A percentile compares a stretch with the other conserved stretches of the same genome.
phyloP scores from a whole-genome alignment of 768 basidiomycete species.

The Mycena albidolilacea region DNA sequence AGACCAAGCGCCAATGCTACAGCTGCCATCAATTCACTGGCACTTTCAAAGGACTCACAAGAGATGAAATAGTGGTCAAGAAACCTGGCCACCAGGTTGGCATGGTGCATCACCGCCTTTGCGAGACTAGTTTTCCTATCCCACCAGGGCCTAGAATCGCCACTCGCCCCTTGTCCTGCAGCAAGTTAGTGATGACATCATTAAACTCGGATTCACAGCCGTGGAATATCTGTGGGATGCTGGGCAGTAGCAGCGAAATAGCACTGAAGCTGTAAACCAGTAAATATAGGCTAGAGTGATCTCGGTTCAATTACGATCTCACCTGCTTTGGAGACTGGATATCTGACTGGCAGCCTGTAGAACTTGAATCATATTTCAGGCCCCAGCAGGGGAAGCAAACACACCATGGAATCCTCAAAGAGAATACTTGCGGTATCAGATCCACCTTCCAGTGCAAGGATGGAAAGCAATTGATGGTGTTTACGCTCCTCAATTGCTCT shows the following conservation, averaged over 20 bases:
- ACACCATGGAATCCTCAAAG: no score
- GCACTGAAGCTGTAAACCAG: neutral
- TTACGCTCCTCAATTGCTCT: no score
- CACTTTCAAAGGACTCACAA: neutral
- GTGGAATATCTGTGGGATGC: conserved; percentile 9
- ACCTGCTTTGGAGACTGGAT: neutral
- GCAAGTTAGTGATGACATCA: neutral
- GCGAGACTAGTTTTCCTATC: conserved; percentile 4
- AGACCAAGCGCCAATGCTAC: neutral
- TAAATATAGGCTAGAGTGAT: no score
- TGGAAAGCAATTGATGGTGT: no score
- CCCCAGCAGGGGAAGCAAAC: no score
- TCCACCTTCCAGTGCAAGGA: no score
- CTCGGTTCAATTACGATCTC: no score
- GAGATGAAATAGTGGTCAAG: neutral
- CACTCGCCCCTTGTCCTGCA: neutral
- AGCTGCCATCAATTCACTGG: neutral
- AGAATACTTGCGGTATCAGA: no score
- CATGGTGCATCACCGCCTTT: neutral
- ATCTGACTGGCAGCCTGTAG: no score
- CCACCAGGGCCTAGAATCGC: conserved; percentile 11
- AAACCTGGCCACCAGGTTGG: neutral
- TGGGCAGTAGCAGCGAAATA: neutral
- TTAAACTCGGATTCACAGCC: conserved; percentile 8
- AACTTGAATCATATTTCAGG: no score